Conservation (phyloP, 805 yeast genomes). For the Teunomyces funiuensis region DNA sequence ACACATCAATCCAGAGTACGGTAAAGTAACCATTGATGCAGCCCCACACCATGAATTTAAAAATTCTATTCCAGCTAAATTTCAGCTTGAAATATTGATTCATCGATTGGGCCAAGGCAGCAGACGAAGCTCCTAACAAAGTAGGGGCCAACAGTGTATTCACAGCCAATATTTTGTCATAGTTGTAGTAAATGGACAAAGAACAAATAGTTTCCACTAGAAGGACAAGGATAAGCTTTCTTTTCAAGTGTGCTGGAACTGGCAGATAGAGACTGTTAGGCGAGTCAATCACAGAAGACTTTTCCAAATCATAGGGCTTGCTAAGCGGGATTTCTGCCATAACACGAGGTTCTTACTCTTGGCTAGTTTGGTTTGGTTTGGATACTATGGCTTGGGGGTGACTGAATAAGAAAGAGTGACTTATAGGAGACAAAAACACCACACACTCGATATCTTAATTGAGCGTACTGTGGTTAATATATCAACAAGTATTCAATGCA, state of each 20-base stretch:
- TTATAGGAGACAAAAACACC: too few relatives aligned
- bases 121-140: slow-evolving; percentile 39
- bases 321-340: slow-evolving; percentile 4
- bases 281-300: slow-evolving; percentile 12
- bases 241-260: not conserved
- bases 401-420: too few relatives aligned
- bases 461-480: too few relatives aligned
- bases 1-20: slow-evolving; percentile 53
- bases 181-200: slow-evolving; percentile 28
- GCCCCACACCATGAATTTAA: slow-evolving; percentile 62
- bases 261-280: not conserved
- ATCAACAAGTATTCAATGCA: not conserved
- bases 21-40: slow-evolving; percentile 56
- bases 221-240: slow-evolving; percentile 22
- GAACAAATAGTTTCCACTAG: slow-evolving; percentile 27
- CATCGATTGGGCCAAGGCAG: slow-evolving; percentile 42
- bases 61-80: slow-evolving; percentile 27
- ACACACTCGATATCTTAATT: too few relatives aligned
- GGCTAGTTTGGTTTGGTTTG: not conserved
- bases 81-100: slow-evolving; percentile 36
- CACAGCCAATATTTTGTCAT: slow-evolving; percentile 19
- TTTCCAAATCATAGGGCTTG: slow-evolving; percentile 14
- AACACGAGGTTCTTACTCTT: not conserved
- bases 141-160: slow-evolving; percentile 35
- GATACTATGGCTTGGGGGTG: too few relatives aligned